A percentile compares a stretch with the other conserved stretches of the same genome.
Evolutionary conservation across 305 asterid species (phyloP).

Genomic region (Fraxinus greggii): DNA sequence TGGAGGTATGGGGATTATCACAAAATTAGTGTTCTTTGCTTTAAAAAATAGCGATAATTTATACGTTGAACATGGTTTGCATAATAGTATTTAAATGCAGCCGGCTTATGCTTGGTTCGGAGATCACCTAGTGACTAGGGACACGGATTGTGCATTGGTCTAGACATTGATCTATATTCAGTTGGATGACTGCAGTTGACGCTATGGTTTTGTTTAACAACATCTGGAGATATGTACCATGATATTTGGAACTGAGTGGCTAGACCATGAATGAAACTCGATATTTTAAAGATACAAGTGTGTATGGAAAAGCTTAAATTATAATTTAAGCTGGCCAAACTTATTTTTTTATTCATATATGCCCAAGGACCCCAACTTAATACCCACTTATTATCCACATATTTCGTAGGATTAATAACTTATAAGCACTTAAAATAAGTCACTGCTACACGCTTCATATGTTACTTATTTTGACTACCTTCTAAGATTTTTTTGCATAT

Average conservation of each 20-base stretch:
- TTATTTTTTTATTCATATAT: background rate
- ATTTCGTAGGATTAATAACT: background rate
- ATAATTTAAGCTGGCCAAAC: background rate
- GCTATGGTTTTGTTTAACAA: background rate
- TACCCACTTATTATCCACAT: background rate
- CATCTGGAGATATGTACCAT: background rate
- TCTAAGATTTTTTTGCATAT: background rate
- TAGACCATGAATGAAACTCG: background rate
- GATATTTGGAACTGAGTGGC: background rate
- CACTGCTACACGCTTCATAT: background rate
- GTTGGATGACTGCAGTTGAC: background rate
- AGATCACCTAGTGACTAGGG: background rate
- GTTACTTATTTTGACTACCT: constrained; percentile 17
- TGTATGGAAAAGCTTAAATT: background rate
- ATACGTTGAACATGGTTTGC: constrained; percentile 1
- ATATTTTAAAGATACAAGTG: background rate
- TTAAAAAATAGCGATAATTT: background rate
- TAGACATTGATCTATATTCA: background rate
- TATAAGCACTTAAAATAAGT: background rate
- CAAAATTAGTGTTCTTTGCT: background rate
- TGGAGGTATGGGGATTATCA: constrained; percentile 43
- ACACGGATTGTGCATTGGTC: background rate
- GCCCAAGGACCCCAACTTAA: background rate
- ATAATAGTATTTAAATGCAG: background rate
- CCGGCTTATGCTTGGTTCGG: constrained; percentile 1